These are phyloP conservation scores for Tetrapisispora namnaoensis DNA, from an alignment of 805 yeast genomes.

Conservation along the genomic window DNA sequence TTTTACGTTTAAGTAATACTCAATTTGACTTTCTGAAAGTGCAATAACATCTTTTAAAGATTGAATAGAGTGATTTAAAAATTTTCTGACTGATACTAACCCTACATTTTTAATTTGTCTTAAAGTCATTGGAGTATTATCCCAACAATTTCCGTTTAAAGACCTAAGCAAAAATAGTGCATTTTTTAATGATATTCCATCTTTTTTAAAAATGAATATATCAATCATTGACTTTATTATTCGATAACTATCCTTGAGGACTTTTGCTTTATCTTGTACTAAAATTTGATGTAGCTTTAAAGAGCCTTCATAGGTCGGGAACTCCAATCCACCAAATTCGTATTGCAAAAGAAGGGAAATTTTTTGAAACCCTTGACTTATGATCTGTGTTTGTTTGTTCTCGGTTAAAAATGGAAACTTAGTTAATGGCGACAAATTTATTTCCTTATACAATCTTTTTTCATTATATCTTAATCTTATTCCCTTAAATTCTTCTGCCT, in stretches of 20 bases:
- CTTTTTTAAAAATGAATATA: conserved; percentile 33
- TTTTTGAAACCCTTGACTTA: conserved; percentile 30
- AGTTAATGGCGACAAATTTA: conserved; percentile 33
- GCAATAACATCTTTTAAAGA: conserved; percentile 26
- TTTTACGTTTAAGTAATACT: conserved; percentile 32
- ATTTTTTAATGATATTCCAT: conserved; percentile 34
- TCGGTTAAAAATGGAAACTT: conserved; percentile 30
- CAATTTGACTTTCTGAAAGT: conserved; percentile 31
- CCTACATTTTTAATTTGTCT: conserved; percentile 42
- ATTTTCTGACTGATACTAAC: conserved; percentile 31
- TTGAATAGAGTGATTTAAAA: conserved; percentile 30
- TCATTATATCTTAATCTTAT: conserved; percentile 37
- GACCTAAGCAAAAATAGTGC: conserved; percentile 34
- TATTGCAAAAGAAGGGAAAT: conserved; percentile 37
- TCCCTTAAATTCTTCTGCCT: conserved; percentile 34
- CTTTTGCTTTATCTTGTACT: conserved; percentile 35
- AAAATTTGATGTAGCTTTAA: conserved; percentile 32
- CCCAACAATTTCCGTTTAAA: conserved; percentile 42
- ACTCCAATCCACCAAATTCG: conserved; percentile 42
- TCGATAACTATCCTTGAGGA: conserved; percentile 36
- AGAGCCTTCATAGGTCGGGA: conserved; percentile 36
- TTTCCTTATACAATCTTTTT: conserved; percentile 35
- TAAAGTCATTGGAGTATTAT: conserved; percentile 35
- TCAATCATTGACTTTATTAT: conserved; percentile 38
- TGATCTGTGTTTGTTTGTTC: conserved; percentile 18